Percentiles rank a stretch among this genome's conserved stretches.
Conservation (phyloP, 2,329 filamentous ascomycete species). For the Zymoseptoria brevis region DNA sequence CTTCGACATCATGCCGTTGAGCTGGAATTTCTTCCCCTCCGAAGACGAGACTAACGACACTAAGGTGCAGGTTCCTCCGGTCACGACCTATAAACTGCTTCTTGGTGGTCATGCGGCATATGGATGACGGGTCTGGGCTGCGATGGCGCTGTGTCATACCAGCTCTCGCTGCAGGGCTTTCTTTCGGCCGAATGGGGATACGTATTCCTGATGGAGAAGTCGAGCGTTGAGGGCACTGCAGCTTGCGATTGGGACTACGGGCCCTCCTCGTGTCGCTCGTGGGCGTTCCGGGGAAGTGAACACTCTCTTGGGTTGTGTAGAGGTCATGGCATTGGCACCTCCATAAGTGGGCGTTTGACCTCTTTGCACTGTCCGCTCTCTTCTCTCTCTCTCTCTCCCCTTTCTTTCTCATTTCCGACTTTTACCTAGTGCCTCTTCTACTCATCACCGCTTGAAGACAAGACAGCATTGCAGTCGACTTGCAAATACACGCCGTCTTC, state of each 20-base stretch:
- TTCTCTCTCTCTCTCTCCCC: slow-evolving; percentile 1
- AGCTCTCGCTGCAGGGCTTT: neutral
- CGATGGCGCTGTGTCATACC: slow-evolving; percentile 4
- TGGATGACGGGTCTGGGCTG: slow-evolving; percentile 2
- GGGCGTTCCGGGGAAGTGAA: neutral
- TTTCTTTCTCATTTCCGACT: neutral
- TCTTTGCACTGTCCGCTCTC: slow-evolving; percentile 1
- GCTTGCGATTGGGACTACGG: neutral
- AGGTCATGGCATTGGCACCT: neutral
- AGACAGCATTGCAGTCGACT: neutral
- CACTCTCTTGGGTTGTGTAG: neutral
- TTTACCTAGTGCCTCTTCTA: neutral
- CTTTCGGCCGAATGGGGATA: neutral
- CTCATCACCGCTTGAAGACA: neutral
- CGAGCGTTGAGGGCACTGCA: neutral
- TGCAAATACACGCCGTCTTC: neutral
- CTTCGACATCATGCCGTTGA: neutral
- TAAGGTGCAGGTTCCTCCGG: slow-evolving; percentile 12
- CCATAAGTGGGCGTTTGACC: slow-evolving; percentile 3
- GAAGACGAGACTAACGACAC: neutral
- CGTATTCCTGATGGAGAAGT: neutral
- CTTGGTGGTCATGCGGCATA: slow-evolving; percentile 6
- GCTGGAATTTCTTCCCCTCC: slow-evolving; percentile 6
- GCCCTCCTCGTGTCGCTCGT: neutral
- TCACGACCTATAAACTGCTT: slow-evolving; percentile 13